Evolutionary conservation across 495 filamentous ascomycete genomes (phyloP).

Genomic region (Penicillium maclennaniae): DNA sequence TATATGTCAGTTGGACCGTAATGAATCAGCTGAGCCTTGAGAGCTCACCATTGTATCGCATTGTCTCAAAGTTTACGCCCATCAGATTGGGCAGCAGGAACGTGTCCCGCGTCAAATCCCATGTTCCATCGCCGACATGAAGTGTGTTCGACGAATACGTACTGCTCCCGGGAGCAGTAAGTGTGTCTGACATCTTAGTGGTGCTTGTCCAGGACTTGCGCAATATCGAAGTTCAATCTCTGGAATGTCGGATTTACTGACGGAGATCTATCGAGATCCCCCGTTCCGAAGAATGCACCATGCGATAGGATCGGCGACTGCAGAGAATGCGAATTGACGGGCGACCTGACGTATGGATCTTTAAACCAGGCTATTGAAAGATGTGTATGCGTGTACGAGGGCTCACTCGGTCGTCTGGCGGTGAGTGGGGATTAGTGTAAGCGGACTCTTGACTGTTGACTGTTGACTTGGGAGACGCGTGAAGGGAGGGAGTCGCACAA

Average conservation of each 20-base stretch:
- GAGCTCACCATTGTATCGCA: constrained; percentile 83
- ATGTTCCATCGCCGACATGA: constrained; percentile 87
- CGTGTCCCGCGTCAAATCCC: constrained; percentile 77
- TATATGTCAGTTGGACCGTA: constrained; percentile 2
- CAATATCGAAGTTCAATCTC: constrained; percentile 15
- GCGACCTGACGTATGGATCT: neutral
- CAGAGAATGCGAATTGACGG: constrained; percentile 15
- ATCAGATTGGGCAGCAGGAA: constrained; percentile 85
- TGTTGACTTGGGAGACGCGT: constrained; percentile 2
- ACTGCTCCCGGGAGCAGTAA: constrained; percentile 76
- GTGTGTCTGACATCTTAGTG: constrained; percentile 41
- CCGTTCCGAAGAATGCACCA: constrained; percentile 48
- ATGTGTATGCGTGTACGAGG: constrained; percentile 4
- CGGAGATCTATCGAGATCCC: constrained; percentile 49
- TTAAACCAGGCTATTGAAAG: neutral
- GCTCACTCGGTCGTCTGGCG: constrained; percentile 1
- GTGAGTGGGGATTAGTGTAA: neutral
- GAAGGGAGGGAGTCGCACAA: constrained; percentile 15
- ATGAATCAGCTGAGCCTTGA: neutral
- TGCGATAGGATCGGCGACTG: constrained; percentile 26
- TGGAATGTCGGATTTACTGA: constrained; percentile 35
- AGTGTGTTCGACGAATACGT: constrained; percentile 79
- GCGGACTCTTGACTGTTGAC: neutral
- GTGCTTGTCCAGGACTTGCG: neutral
- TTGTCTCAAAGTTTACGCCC: constrained; percentile 89